Base-by-base conservation (phyloP, 306 rosid genomes). In the Castanospermum australe region DNA sequence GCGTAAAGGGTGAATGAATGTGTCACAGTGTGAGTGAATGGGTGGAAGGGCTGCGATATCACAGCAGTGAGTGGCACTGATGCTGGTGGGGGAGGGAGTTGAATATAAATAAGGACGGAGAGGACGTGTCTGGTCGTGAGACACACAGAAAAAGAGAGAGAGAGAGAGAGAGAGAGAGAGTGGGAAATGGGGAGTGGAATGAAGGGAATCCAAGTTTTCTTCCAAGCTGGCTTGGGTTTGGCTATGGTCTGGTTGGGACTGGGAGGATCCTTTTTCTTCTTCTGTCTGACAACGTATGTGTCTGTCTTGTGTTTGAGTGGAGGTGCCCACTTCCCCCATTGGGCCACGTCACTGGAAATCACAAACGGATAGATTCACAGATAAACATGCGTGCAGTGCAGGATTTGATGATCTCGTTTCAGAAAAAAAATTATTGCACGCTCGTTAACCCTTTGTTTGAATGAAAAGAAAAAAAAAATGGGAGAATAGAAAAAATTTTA, bases 281-380 rank as follows among this genome's bases (percentile, higher is more conserved):
- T 2, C 5, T 20, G 15, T 41, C 3, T 67, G 11, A 11, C 45
- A 32, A 50, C 18, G 24, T 2, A 32, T 5, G 7, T 32, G 25
- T 52, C 38, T 6, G 0, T 32, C 30, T 35, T 59, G 35, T 17
- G 72, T 20, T 17, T 25, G 67, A 63, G 30, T 57, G 57, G 59
- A 38, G 9, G 14, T 5, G 56, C 2, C 42, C n/a, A 3, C 14
- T 2, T 56, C 20, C 5, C 5, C 20, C 56, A 73, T 88, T 87
- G 89, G 88, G 33, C 91, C 97, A 93, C 89, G 83, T 89, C 81
- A 70, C 20, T 12, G 12, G 82, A 83, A 86, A 89, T 91, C 89
- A 36, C 60, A n/a, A 33, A 77, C 33, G 82, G 90, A 89, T 85
- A 77, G 82, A 80, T 55, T 71, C 73, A 75, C 65, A 33, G 32